These are phyloP conservation scores for Bipolaris cookei DNA, from an alignment of 2,329 filamentous ascomycete species.

Conservation along the genomic window DNA sequence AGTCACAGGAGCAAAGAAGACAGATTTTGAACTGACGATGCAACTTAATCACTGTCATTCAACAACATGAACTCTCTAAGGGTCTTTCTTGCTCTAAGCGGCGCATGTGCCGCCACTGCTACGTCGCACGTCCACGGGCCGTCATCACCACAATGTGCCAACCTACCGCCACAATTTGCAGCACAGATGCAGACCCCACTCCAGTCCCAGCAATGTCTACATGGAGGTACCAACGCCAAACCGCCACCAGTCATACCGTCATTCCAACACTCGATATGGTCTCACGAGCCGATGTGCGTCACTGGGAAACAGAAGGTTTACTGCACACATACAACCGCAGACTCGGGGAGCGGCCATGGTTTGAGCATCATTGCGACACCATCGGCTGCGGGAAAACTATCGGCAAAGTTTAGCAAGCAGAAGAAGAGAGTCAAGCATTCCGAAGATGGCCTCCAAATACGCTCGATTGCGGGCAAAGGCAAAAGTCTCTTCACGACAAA, in stretches of 20 bases:
- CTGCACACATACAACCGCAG: constrained; percentile 25
- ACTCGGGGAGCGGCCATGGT: constrained; percentile 21
- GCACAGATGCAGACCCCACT: constrained; percentile 17
- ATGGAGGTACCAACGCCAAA: not conserved
- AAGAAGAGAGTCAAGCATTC: not conserved
- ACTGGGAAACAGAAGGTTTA: constrained; percentile 19
- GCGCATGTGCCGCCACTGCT: constrained; percentile 4
- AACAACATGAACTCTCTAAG: constrained; percentile 19
- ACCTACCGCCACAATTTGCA: constrained; percentile 16
- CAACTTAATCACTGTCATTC: constrained; percentile 2
- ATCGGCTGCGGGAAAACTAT: constrained; percentile 22
- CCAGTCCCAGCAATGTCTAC: constrained; percentile 12
- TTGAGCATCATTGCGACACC: constrained; percentile 32
- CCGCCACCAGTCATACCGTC: not conserved
- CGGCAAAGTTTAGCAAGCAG: constrained; percentile 15
- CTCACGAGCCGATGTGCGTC: constrained; percentile 23
- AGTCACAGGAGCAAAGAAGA: constrained; percentile 3
- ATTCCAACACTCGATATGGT: constrained; percentile 20
- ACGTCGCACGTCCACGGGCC: constrained; percentile 5
- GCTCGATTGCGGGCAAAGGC: constrained; percentile 29
- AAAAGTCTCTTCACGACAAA: constrained; percentile 30
- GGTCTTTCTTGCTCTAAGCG: constrained; percentile 11
- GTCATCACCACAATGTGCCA: constrained; percentile 15
- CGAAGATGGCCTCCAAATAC: constrained; percentile 19
- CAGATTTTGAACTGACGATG: constrained; percentile 10